phyloP scores from a whole-genome alignment of 805 yeast genomes.

The Kuraishia cidri region DNA sequence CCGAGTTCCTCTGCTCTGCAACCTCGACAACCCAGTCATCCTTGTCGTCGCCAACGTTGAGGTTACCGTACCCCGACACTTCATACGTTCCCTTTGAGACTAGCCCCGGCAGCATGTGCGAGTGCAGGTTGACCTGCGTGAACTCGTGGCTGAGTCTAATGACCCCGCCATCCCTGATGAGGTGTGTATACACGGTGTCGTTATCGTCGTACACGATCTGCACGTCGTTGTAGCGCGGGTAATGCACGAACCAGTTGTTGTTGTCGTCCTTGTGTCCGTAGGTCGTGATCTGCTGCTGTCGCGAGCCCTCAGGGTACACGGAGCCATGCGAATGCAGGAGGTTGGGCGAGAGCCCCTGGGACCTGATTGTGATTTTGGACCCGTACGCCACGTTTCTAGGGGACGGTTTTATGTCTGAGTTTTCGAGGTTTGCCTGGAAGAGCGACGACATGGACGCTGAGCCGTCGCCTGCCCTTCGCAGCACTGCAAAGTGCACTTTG shows the following conservation, averaged over 20 bases:
- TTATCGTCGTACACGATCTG: constrained; percentile 8
- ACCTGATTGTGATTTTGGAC: constrained; percentile 49
- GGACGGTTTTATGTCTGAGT: constrained; percentile 49
- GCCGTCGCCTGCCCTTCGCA: constrained; percentile 83
- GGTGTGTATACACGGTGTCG: constrained; percentile 28
- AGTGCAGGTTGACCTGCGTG: constrained; percentile 62
- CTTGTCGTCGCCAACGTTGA: constrained; percentile 54
- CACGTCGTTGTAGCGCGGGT: constrained; percentile 31
- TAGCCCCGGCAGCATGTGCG: constrained; percentile 62
- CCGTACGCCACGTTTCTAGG: constrained; percentile 62
- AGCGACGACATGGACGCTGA: constrained; percentile 56
- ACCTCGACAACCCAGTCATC: constrained; percentile 77
- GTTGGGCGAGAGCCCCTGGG: constrained; percentile 65
- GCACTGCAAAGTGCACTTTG: constrained; percentile 69
- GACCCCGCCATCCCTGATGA: constrained; percentile 45
- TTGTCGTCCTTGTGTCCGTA: constrained; percentile 88
- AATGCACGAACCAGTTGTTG: constrained; percentile 56
- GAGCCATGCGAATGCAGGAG: constrained; percentile 84
- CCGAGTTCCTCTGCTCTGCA: constrained; percentile 38
- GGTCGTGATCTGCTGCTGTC: constrained; percentile 93
- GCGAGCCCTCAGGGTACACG: constrained; percentile 82
- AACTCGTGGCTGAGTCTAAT: constrained; percentile 55
- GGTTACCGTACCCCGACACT: constrained; percentile 68
- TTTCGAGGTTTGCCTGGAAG: constrained; percentile 70
- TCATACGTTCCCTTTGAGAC: constrained; percentile 44